A percentile compares a stretch with the other conserved stretches of the same genome.
Evolutionary conservation across 2,329 filamentous ascomycete genomes (phyloP).

Genomic region (Acrocalymma vagum): DNA sequence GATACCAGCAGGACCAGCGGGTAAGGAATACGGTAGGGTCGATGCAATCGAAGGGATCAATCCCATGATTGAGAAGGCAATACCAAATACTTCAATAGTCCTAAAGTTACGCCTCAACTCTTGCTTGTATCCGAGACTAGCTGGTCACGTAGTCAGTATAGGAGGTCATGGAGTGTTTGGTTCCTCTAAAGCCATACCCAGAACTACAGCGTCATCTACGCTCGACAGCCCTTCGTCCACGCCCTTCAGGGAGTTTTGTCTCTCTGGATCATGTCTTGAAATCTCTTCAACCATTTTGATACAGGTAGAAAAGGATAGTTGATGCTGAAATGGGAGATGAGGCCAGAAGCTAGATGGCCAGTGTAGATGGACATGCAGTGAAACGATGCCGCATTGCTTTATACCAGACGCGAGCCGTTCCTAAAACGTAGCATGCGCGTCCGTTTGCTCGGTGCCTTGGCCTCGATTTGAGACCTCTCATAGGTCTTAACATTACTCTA

Average conservation of each 20-base stretch:
- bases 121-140: constrained; percentile 60
- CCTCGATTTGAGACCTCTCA: too few species aligned
- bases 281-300: constrained; percentile 17
- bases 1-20: constrained; percentile 67
- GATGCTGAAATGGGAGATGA: too few species aligned
- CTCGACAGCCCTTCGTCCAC: constrained; percentile 36
- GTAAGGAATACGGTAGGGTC: constrained; percentile 66
- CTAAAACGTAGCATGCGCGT: too few species aligned
- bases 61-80: constrained; percentile 62
- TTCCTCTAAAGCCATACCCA: constrained; percentile 35
- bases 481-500: too few species aligned
- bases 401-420: too few species aligned
- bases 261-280: constrained; percentile 17
- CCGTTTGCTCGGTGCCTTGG: too few species aligned
- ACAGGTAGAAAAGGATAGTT: too few species aligned
- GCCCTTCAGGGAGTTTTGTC: constrained; percentile 18
- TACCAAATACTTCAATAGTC: constrained; percentile 68
- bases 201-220: constrained; percentile 51
- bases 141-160: constrained; percentile 13
- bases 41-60: constrained; percentile 68
- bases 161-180: not conserved
- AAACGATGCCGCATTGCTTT: too few species aligned
- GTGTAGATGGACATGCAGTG: too few species aligned
- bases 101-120: constrained; percentile 69
- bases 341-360: too few species aligned